Base-by-base conservation (phyloP, 768 basidiomycete species). In the Coprinopsis marcescibilis region DNA sequence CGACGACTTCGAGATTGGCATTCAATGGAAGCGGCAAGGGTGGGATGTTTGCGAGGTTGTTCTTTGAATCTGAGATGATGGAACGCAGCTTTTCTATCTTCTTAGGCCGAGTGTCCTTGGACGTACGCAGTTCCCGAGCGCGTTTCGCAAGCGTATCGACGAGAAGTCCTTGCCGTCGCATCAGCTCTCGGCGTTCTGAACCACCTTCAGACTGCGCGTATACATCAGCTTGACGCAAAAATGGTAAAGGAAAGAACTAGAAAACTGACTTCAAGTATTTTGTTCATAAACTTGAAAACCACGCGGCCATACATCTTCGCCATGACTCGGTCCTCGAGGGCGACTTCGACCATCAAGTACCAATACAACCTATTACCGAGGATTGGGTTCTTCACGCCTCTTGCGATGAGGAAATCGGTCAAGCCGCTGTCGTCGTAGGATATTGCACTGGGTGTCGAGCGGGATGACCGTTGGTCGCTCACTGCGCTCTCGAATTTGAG, bases 291-390 rank as follows among this genome's bases (percentile, higher is more conserved):
- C 52, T 85, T 86, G 70, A 80, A 94, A 4, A 89, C 89, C 5
- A 96, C 89, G 33, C 83, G 76, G 3, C 85, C 90, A 55, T 93
- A 98, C 87, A 95, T 92, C 70, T 91, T 93, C 3, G 89, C 88
- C 61, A 90, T 80, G 19, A 81, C 71, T 50, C 82, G 81, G 58
- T 93, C 90, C 57, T 93, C 89, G 36, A 89, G 66, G 17, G 90
- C 89, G 14, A 92, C 83, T 61, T 98, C 96, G 3, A 98, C 94
- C 80, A 93, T 92, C 46, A 98, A 80, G 57, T 98, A 99, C 96
- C 96, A 98, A 61, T 95, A 88, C 53, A 98, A 71, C 20, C 89
- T 76, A 56, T 97, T 97, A 0, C 94, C 96, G 1, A 99, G 70
- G 0, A 95, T 75, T 2, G 73, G 73, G 57, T 95, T 95, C 53